phyloP scores from a whole-genome alignment of 2,329 filamentous ascomycete species.

The Epichloe typhina region DNA sequence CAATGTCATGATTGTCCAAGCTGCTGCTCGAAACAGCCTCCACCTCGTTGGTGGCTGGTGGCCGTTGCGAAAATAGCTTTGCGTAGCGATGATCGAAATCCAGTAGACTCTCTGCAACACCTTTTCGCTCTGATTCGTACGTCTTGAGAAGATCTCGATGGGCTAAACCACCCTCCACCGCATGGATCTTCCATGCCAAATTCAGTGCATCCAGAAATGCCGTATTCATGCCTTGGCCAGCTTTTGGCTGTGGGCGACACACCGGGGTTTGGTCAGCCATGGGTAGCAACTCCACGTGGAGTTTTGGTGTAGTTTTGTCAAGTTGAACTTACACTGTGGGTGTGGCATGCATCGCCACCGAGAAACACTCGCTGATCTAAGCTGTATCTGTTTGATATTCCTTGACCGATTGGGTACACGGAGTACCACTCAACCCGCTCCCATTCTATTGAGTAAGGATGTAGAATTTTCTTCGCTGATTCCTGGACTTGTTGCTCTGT shows the following conservation, averaged over 20 bases:
- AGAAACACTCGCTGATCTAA: slow-evolving; percentile 59
- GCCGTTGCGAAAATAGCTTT: slow-evolving; percentile 72
- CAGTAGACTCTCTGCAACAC: slow-evolving; percentile 71
- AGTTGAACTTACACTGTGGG: slow-evolving; percentile 47
- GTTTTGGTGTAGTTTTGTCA: not conserved
- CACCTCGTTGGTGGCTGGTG: slow-evolving; percentile 60
- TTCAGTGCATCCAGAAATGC: slow-evolving; percentile 75
- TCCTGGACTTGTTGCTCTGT: slow-evolving; percentile 50
- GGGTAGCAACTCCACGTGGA: not conserved
- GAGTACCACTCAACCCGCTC: slow-evolving; percentile 61
- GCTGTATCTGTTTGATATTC: slow-evolving; percentile 55
- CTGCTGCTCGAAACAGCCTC: slow-evolving; percentile 42
- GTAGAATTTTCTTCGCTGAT: slow-evolving; percentile 50
- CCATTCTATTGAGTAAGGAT: slow-evolving; percentile 55
- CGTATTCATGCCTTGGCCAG: slow-evolving; percentile 70
- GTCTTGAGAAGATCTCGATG: slow-evolving; percentile 62
- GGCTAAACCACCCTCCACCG: slow-evolving; percentile 74
- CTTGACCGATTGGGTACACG: slow-evolving; percentile 64
- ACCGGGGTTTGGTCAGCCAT: not conserved
- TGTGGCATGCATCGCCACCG: slow-evolving; percentile 68
- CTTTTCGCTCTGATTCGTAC: slow-evolving; percentile 76
- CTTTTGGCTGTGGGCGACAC: slow-evolving; percentile 47
- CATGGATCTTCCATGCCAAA: slow-evolving; percentile 90
- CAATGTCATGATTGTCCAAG: slow-evolving; percentile 14
- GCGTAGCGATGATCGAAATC: slow-evolving; percentile 84